Base-by-base conservation (phyloP, 1,284 basidiomycete genomes). In the Melampsora americana region DNA sequence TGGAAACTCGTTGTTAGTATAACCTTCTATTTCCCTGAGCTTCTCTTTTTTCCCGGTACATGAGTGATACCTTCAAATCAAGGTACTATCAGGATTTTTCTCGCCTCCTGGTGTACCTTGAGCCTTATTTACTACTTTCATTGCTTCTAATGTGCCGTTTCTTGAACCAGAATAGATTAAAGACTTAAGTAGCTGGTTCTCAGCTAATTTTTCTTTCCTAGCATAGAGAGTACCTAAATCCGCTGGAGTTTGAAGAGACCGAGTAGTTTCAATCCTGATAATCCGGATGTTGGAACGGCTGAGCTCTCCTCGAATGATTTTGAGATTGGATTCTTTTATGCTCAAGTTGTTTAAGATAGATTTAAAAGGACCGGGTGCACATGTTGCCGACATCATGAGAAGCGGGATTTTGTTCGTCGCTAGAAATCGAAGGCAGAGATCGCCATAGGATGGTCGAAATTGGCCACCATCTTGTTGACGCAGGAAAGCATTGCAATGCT, bases 111-210 rank as follows among this genome's bases (percentile, higher is more conserved):
- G 65, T 23, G 26, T 42, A 6, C 65, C 48, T 44, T 35, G 42
- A 39, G 65, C 65, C 16, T 66, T 18, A n/a, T 46, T 44, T 14
- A 66, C 23, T 1, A 66, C 35, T 20, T 44, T 42, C 65, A 66
- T 42, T 2, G 42, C 65, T n/a, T 26, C 18, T 9, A 18, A 39
- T 5, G 65, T 66, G 32, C 28, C 16, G 39, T 66, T 66, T 3
- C 39, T 30, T 26, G 65, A 44, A 12, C n/a, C 42, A 4, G 65
- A 66, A 14, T 66, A 66, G 35, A 66, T 26, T 42, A 66, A 26
- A 42, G 65, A 44, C 14, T 39, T 39, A 2, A 66, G 20, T 7
- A 66, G 23, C 32, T 66, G 2, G 1, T 44, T 20, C n/a, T 66
- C 65, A 18, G 30, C 11, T 39, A 66, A 42, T 42, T 42, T 23